Conservation (phyloP, 495 filamentous ascomycete species). For the Penicillium lividum region DNA sequence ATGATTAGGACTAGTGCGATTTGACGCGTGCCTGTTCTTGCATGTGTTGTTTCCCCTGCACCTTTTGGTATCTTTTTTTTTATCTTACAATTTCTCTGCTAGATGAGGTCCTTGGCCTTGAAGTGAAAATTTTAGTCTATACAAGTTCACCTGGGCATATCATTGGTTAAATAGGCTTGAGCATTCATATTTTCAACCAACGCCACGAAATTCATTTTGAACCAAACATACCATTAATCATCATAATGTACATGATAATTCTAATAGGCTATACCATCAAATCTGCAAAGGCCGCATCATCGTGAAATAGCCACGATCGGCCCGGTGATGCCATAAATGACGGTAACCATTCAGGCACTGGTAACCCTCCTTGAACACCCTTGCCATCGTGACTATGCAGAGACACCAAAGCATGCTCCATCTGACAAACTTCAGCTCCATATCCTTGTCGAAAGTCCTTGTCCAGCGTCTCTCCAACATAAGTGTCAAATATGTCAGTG, state of each 20-base stretch:
- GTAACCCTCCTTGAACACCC: not conserved
- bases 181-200: not conserved
- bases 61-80: too few relatives aligned
- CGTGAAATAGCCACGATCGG: slow-evolving; percentile 21
- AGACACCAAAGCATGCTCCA: slow-evolving; percentile 21
- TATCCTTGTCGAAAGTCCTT: not conserved
- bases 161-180: not conserved
- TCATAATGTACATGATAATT: not conserved
- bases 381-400: slow-evolving; percentile 13
- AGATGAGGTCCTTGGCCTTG: too few relatives aligned
- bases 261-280: slow-evolving; percentile 9
- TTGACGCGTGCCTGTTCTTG: too few relatives aligned
- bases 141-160: too few relatives aligned
- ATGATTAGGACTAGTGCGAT: too few relatives aligned
- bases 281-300: slow-evolving; percentile 12
- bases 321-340: slow-evolving; percentile 16
- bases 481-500: not conserved
- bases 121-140: too few relatives aligned
- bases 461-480: not conserved
- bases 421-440: slow-evolving; percentile 3
- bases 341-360: slow-evolving; percentile 21
- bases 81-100: too few relatives aligned
- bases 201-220: not conserved
- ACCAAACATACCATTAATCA: not conserved
- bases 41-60: too few relatives aligned